Conservation (phyloP, 2,329 filamentous ascomycete genomes). For the Pseudogymnoascus sp. region DNA sequence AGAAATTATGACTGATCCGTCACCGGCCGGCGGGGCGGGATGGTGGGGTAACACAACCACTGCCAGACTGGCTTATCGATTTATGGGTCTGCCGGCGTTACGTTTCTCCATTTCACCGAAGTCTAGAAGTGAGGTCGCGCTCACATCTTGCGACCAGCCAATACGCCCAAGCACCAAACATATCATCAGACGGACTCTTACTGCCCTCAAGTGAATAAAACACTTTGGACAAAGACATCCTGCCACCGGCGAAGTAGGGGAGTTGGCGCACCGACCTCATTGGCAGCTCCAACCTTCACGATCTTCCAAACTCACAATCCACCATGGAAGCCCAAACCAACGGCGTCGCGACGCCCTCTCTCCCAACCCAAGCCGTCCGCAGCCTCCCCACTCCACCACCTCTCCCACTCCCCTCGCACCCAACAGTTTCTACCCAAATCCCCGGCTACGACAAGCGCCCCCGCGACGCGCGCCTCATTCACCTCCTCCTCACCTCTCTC, state of each 20-base stretch:
- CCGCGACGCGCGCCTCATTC: conserved; percentile 71
- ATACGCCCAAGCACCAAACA: not conserved
- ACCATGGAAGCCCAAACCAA: conserved; percentile 44
- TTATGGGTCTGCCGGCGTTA: not conserved
- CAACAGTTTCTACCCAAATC: conserved; percentile 28
- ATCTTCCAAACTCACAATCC: not conserved
- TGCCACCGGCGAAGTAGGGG: not conserved
- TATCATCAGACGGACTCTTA: not conserved
- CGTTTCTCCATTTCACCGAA: not conserved
- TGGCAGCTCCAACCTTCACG: not conserved
- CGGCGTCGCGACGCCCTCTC: conserved; percentile 34
- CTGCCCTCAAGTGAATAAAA: not conserved
- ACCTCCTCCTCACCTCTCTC: conserved; percentile 70
- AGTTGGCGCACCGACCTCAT: conserved; percentile 1
- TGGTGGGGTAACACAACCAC: conserved; percentile 2
- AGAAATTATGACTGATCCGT: conserved; percentile 1
- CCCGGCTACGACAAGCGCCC: conserved; percentile 45
- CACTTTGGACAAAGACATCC: not conserved
- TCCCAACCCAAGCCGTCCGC: conserved; percentile 19
- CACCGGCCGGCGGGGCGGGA: conserved; percentile 9
- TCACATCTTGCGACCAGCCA: not conserved
- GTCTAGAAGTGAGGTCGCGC: not conserved
- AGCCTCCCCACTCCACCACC: conserved; percentile 17
- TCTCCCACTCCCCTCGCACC: conserved; percentile 24
- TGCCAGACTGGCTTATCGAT: conserved; percentile 14